phyloP scores from a whole-genome alignment of 2,329 filamentous ascomycete species.

The Talaromyces sp. region DNA sequence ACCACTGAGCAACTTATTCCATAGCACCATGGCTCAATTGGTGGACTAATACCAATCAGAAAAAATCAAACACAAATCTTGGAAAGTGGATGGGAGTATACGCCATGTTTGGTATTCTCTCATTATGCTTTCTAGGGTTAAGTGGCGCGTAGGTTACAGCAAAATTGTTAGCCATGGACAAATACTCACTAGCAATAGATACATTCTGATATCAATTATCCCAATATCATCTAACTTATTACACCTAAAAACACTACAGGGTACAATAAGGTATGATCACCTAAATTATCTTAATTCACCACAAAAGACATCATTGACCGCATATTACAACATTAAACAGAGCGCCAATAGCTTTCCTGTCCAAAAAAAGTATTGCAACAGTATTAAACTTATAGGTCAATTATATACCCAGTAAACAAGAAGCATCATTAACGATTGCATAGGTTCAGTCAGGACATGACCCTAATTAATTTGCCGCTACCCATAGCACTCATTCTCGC shows the following conservation, averaged over 20 bases:
- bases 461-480: constrained; percentile 44
- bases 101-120: constrained; percentile 3
- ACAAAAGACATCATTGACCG: neutral
- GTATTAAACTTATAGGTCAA: constrained; percentile 7
- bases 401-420: neutral
- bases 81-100: constrained; percentile 14
- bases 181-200: constrained; percentile 7
- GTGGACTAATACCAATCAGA: constrained; percentile 12
- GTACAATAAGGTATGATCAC: constrained; percentile 10
- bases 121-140: constrained; percentile 13
- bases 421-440: neutral
- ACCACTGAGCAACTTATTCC: neutral
- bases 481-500: constrained; percentile 41
- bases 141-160: constrained; percentile 3
- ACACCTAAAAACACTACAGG: constrained; percentile 1
- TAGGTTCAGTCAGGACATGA: constrained; percentile 39
- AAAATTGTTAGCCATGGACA: neutral
- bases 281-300: neutral
- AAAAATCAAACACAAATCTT: constrained; percentile 2
- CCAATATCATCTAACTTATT: constrained; percentile 5
- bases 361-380: neutral
- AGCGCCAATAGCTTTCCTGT: neutral
- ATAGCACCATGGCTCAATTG: constrained; percentile 10
- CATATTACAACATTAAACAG: neutral
- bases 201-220: constrained; percentile 9